These are phyloP conservation scores for Pyrus hybrid DNA, from an alignment of 331 rosid species.

Conservation along the genomic window DNA sequence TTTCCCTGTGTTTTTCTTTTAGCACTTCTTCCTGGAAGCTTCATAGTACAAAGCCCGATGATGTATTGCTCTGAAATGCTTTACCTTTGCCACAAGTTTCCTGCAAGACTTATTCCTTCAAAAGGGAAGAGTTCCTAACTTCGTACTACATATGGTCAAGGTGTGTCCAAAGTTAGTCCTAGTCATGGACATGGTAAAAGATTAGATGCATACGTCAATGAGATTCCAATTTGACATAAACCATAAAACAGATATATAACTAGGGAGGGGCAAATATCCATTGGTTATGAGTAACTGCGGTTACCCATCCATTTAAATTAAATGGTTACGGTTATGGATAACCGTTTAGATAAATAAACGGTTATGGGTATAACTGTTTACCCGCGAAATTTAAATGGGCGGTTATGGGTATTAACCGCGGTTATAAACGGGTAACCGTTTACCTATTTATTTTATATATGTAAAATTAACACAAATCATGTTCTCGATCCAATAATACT, in stretches of 20 bases:
- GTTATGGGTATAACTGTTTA: no score
- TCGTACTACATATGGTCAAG: not conserved
- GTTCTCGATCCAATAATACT: no score
- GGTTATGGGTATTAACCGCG: no score
- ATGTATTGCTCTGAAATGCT: not conserved
- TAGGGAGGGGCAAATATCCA: no score
- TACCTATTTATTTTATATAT: no score
- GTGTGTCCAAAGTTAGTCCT: not conserved
- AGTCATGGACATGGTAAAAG: not conserved
- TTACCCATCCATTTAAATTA: no score
- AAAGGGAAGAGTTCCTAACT: not conserved
- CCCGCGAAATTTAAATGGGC: no score
- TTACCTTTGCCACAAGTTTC: not conserved
- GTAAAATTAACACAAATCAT: no score
- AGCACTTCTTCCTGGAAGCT: slow-evolving; percentile 4
- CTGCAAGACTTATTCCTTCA: not conserved
- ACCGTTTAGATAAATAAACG: no score
- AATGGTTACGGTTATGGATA: no score
- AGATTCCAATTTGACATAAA: not conserved
- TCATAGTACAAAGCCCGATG: not conserved
- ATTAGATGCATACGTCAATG: not conserved
- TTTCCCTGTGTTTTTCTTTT: not conserved
- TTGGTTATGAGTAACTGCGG: no score
- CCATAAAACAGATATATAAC: not conserved
- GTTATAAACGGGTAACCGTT: no score